phyloP scores from a whole-genome alignment of 257 asterid species.

The Vinca minor region DNA sequence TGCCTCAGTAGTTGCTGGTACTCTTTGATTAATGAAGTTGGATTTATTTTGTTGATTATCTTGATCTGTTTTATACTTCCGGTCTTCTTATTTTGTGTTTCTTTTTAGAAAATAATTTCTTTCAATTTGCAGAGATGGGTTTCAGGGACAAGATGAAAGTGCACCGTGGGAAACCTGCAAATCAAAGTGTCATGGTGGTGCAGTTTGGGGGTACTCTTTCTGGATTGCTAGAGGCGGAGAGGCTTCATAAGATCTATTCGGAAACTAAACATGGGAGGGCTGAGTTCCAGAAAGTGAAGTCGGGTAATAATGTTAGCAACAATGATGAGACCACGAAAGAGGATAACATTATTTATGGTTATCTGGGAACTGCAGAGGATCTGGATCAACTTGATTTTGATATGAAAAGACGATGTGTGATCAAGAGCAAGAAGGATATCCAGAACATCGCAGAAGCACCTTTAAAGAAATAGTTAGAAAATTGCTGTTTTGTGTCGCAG shows the following conservation, averaged over 20 bases:
- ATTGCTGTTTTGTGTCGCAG: neutral
- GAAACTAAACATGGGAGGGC: conserved; percentile 39
- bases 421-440: conserved; percentile 57
- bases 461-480: neutral
- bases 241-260: conserved; percentile 35
- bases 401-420: conserved; percentile 41
- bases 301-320: no score
- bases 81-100: no score
- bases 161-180: conserved; percentile 52
- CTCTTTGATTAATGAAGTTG: neutral
- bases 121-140: conserved; percentile 42
- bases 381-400: conserved; percentile 55
- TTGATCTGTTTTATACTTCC: neutral
- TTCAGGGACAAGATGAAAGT: conserved; percentile 49
- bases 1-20: neutral
- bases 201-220: conserved; percentile 52
- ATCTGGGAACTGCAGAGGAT: conserved; percentile 57
- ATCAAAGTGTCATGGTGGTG: conserved; percentile 54
- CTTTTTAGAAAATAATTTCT: no score
- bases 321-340: conserved; percentile 18
- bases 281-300: no score
- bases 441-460: conserved; percentile 36
- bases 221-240: conserved; percentile 56
- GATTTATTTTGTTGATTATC: neutral
- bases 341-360: conserved; percentile 38